These are phyloP conservation scores for Boletus huronensis DNA, from an alignment of 768 basidiomycete species.

Conservation along the genomic window DNA sequence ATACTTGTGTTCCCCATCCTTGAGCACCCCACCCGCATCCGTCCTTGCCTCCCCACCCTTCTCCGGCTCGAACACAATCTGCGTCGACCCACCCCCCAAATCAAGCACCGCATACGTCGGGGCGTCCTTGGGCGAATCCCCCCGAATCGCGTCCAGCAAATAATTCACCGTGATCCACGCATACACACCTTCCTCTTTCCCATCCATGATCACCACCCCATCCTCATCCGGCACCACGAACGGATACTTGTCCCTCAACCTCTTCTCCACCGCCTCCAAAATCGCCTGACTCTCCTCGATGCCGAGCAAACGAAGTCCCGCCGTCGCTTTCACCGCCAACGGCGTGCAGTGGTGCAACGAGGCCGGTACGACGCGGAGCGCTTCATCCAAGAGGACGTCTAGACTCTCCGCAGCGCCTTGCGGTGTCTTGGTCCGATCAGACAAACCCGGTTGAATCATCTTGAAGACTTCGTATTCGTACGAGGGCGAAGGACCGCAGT, in stretches of 20 bases:
- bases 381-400: constrained; percentile 77
- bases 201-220: constrained; percentile 89
- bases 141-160: constrained; percentile 69
- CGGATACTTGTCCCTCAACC: constrained; percentile 58
- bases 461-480: constrained; percentile 95
- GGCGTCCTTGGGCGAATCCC: constrained; percentile 42
- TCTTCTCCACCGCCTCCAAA: constrained; percentile 63
- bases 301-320: constrained; percentile 77
- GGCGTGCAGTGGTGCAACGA: constrained; percentile 67
- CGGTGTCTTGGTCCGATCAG: constrained; percentile 55
- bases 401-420: constrained; percentile 73
- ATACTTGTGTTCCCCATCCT: constrained; percentile 91
- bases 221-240: constrained; percentile 62
- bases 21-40: constrained; percentile 35
- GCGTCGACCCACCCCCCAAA: constrained; percentile 94
- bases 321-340: constrained; percentile 90
- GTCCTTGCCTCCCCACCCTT: constrained; percentile 38
- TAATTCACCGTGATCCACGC: constrained; percentile 99
- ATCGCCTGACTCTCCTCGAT: constrained; percentile 62
- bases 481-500: constrained; percentile 68
- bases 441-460: constrained; percentile 77
- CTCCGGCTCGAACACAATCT: constrained; percentile 92
- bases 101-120: constrained; percentile 88
- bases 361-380: constrained; percentile 71
- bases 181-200: constrained; percentile 94